These are phyloP conservation scores for Tetrastigma voinierianum DNA, from an alignment of 164 flowering plant species.

Conservation along the genomic window DNA sequence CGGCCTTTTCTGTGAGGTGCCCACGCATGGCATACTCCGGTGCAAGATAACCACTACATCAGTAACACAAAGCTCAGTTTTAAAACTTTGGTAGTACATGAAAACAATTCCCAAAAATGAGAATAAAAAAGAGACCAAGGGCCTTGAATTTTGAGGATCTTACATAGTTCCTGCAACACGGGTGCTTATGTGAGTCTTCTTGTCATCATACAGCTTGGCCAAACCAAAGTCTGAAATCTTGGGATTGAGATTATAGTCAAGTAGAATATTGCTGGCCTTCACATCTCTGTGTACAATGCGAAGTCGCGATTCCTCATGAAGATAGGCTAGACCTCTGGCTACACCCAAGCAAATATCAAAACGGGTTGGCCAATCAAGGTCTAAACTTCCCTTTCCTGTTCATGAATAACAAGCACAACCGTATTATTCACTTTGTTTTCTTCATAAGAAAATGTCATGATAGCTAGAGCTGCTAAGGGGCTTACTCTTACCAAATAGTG, in stretches of 20 bases:
- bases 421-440: background rate
- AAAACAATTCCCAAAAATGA: background rate
- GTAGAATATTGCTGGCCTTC: conserved; percentile 80
- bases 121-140: background rate
- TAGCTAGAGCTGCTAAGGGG: background rate
- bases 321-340: conserved; percentile 75
- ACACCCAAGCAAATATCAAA: conserved; percentile 65
- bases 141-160: conserved; percentile 4
- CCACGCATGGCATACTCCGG: conserved; percentile 68
- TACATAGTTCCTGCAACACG: conserved; percentile 71
- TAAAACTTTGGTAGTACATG: too few species aligned
- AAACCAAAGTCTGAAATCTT: conserved; percentile 74
- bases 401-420: conserved; percentile 2
- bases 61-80: background rate
- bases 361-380: conserved; percentile 60
- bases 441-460: background rate
- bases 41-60: conserved; percentile 59
- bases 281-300: conserved; percentile 79
- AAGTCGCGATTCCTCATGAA: conserved; percentile 71
- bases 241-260: conserved; percentile 53
- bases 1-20: conserved; percentile 65
- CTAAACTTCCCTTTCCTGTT: conserved; percentile 42
- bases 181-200: conserved; percentile 62
- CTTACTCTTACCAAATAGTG: conserved; percentile 55
- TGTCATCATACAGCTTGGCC: conserved; percentile 71